Conservation (phyloP, 176 grass and related monocot species). For the Ampelocalamus luodianensis region DNA sequence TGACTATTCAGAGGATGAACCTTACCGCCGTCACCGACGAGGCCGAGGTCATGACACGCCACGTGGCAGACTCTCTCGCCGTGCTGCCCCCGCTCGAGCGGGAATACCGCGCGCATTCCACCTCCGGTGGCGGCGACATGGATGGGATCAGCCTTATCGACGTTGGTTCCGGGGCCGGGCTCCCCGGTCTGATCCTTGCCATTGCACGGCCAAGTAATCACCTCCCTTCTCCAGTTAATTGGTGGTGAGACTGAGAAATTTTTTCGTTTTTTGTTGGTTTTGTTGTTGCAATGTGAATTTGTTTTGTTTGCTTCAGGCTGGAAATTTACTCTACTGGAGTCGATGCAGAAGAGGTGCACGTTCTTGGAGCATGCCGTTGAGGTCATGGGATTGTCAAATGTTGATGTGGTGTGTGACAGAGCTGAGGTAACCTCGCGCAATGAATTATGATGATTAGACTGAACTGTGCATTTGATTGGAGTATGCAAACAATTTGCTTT, state of each 20-base stretch:
- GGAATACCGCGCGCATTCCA: conserved; percentile 51
- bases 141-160: conserved; percentile 68
- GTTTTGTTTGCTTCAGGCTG: conserved; percentile 51
- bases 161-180: conserved; percentile 78
- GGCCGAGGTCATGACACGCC: conserved; percentile 82
- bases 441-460: background rate
- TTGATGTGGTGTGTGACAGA: conserved; percentile 76
- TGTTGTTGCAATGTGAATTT: background rate
- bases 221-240: background rate
- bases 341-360: conserved; percentile 69
- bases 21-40: conserved; percentile 80
- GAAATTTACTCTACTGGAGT: conserved; percentile 84
- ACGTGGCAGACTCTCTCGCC: conserved; percentile 75
- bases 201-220: conserved; percentile 71
- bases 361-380: conserved; percentile 78
- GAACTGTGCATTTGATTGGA: background rate
- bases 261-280: background rate
- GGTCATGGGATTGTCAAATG: conserved; percentile 74
- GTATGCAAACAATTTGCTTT: background rate
- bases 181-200: conserved; percentile 76
- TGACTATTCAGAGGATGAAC: conserved; percentile 74
- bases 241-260: background rate
- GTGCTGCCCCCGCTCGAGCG: conserved; percentile 64
- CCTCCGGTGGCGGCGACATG: conserved; percentile 23
- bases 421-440: conserved; percentile 59